Conservation (phyloP, 2,329 filamentous ascomycete genomes). For the Capronia coronata region DNA sequence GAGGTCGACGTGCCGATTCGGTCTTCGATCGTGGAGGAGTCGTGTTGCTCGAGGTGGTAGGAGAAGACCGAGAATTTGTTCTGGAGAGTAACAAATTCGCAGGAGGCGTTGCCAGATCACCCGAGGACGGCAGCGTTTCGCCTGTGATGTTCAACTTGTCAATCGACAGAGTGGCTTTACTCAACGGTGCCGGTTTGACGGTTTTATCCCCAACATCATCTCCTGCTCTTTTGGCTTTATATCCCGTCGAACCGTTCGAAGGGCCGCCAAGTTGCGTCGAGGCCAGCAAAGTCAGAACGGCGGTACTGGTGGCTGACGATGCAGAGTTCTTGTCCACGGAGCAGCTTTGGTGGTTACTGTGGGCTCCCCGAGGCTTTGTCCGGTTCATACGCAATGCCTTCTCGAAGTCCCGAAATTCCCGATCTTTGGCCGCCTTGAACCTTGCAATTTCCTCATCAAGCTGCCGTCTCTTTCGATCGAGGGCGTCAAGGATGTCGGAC, state of each 20-base stretch:
- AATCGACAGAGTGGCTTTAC: constrained; percentile 24
- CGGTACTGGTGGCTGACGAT: constrained; percentile 2
- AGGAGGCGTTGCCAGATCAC: constrained; percentile 18
- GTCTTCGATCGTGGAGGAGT: constrained; percentile 7
- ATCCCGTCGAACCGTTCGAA: constrained; percentile 7
- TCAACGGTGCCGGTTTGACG: constrained; percentile 14
- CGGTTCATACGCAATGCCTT: constrained; percentile 20
- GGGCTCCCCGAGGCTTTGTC: constrained; percentile 10
- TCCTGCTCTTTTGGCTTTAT: constrained; percentile 8
- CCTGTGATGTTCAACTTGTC: constrained; percentile 24
- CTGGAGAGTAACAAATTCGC: constrained; percentile 9
- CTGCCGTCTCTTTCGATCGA: constrained; percentile 27
- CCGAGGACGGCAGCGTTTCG: constrained; percentile 18
- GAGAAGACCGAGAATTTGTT: constrained; percentile 6
- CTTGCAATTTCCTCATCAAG: constrained; percentile 27
- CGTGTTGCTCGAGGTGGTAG: constrained; percentile 4
- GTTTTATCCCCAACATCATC: constrained; percentile 15
- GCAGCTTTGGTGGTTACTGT: not conserved
- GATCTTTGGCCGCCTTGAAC: constrained; percentile 28
- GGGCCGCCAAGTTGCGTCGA: constrained; percentile 11
- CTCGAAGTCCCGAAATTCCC: constrained; percentile 30
- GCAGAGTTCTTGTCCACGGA: constrained; percentile 6
- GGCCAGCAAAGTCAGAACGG: constrained; percentile 14
- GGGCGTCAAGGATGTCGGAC: constrained; percentile 21
- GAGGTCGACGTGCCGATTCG: constrained; percentile 10